A percentile compares a stretch with the other conserved stretches of the same genome.
These are phyloP conservation scores for Hypholoma sublateritium DNA, from an alignment of 768 basidiomycete genomes.

Conservation along the genomic window DNA sequence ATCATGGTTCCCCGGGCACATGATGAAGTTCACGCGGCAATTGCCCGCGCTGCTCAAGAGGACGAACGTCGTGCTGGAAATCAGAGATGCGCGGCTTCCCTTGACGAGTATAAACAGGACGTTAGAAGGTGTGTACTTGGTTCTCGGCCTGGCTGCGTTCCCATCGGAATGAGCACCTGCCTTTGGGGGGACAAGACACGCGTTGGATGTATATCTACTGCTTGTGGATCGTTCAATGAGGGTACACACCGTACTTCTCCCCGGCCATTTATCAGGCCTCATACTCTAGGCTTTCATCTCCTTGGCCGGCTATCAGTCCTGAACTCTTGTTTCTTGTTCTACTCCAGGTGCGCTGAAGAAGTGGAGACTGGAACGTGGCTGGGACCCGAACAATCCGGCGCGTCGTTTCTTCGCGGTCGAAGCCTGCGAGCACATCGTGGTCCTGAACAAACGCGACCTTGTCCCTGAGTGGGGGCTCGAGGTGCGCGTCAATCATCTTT, in stretches of 20 bases:
- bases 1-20: conserved; percentile 97
- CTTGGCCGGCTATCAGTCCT: conserved; percentile 24
- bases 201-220: conserved; percentile 1
- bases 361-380: conserved; percentile 71
- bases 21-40: conserved; percentile 82
- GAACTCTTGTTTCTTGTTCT: conserved; percentile 14
- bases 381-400: conserved; percentile 42
- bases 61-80: conserved; percentile 91
- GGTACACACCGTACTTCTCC: neutral
- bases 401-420: conserved; percentile 37
- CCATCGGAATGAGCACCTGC: conserved; percentile 18
- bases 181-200: conserved; percentile 1
- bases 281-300: conserved; percentile 14
- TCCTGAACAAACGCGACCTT: conserved; percentile 91
- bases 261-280: conserved; percentile 11
- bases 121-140: conserved; percentile 68
- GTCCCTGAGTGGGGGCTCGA: conserved; percentile 87
- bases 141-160: conserved; percentile 20
- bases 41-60: conserved; percentile 75
- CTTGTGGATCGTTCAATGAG: conserved; percentile 4
- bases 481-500: conserved; percentile 43
- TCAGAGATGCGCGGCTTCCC: conserved; percentile 90
- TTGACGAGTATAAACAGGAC: conserved; percentile 91
- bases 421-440: conserved; percentile 82
- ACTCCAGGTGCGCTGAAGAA: conserved; percentile 58